phyloP scores from a whole-genome alignment of 2,329 filamentous ascomycete genomes.

The Cladosporium sp. region DNA sequence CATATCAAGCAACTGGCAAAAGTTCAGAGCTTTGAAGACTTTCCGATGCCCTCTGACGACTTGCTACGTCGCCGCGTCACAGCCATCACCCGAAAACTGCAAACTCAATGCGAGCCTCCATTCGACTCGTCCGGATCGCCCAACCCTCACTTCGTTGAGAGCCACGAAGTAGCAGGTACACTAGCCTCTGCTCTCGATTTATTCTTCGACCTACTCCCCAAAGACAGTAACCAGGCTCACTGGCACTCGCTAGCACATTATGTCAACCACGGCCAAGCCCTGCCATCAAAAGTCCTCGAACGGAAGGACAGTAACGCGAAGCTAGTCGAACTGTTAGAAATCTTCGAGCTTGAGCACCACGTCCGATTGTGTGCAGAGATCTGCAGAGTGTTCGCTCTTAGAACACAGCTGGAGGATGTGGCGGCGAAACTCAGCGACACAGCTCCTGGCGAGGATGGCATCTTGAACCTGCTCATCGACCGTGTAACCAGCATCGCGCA shows the following conservation, averaged over 20 bases:
- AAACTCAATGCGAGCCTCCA: not conserved
- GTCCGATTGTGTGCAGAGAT: conserved; percentile 1
- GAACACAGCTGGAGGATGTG: conserved; percentile 9
- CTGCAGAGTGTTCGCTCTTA: conserved; percentile 4
- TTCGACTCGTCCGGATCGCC: not conserved
- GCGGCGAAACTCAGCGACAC: conserved; percentile 21
- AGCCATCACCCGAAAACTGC: not conserved
- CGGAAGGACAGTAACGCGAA: not conserved
- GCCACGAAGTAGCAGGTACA: conserved; percentile 1
- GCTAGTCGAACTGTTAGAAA: not conserved
- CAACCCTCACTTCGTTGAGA: not conserved
- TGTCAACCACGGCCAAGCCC: not conserved
- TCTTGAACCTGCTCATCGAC: not conserved
- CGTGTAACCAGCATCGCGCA: conserved; percentile 3
- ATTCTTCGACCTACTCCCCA: conserved; percentile 1
- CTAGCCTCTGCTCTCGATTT: not conserved
- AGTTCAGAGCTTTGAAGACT: not conserved
- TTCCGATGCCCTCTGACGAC: not conserved
- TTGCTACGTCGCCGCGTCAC: not conserved
- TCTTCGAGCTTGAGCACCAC: not conserved
- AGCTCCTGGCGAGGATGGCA: not conserved
- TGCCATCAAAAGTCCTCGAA: not conserved
- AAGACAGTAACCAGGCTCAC: not conserved
- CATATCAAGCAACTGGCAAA: conserved; percentile 4
- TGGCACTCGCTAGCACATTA: conserved; percentile 2